These are phyloP conservation scores for Annulohypoxylon truncatum DNA, from an alignment of 2,329 filamentous ascomycete genomes.

Conservation along the genomic window DNA sequence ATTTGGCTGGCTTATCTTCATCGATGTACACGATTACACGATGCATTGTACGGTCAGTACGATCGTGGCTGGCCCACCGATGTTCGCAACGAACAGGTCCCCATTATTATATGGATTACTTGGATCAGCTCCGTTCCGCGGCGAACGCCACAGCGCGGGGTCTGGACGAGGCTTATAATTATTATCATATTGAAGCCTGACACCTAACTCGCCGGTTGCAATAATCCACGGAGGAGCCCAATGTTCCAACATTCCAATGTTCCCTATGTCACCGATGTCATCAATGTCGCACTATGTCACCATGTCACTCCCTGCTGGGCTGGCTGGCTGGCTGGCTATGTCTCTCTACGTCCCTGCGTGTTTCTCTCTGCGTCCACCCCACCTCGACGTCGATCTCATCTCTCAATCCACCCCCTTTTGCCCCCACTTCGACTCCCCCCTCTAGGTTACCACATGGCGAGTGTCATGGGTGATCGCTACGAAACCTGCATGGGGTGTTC, in stretches of 20 bases:
- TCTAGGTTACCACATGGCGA: constrained; percentile 49
- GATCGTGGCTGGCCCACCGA: constrained; percentile 35
- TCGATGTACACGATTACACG: constrained; percentile 23
- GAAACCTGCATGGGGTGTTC: constrained; percentile 34
- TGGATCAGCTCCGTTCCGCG: constrained; percentile 41
- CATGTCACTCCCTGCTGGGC: constrained; percentile 18
- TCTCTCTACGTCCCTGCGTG: neutral
- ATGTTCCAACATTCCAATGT: constrained; percentile 15
- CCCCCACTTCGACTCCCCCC: constrained; percentile 44
- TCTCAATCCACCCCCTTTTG: constrained; percentile 44
- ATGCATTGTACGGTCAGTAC: constrained; percentile 6
- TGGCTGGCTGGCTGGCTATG: constrained; percentile 34
- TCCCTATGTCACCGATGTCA: constrained; percentile 22
- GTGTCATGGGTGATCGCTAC: constrained; percentile 44
- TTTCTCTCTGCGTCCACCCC: constrained; percentile 43
- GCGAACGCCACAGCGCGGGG: constrained; percentile 39
- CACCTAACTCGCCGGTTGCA: constrained; percentile 47
- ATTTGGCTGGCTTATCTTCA: constrained; percentile 30
- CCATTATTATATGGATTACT: constrained; percentile 20
- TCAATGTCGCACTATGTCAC: constrained; percentile 11
- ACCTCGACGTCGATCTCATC: constrained; percentile 45
- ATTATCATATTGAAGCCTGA: constrained; percentile 44
- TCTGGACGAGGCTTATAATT: constrained; percentile 46
- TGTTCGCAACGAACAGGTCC: constrained; percentile 37
- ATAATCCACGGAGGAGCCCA: constrained; percentile 49